These are phyloP conservation scores for Verticillium tricorpus DNA, from an alignment of 2,329 filamentous ascomycete species.

Conservation along the genomic window DNA sequence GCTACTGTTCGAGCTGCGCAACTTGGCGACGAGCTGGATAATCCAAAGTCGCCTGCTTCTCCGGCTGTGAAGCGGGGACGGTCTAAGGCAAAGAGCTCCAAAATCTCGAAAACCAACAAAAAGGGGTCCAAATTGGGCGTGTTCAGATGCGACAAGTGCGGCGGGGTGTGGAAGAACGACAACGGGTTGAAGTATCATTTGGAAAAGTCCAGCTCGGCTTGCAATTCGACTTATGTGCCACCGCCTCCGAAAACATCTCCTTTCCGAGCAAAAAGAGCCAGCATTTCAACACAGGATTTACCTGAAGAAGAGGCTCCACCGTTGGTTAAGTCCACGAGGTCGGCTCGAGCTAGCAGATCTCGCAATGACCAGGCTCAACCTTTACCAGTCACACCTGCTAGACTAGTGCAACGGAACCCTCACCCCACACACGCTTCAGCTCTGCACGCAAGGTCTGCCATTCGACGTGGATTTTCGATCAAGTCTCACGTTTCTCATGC, in stretches of 20 bases:
- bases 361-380: neutral
- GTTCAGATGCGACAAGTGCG: conserved; percentile 49
- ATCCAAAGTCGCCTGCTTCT: neutral
- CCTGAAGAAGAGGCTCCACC: neutral
- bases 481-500: neutral
- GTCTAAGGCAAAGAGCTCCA: neutral
- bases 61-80: neutral
- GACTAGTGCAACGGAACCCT: neutral
- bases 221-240: conserved; percentile 44
- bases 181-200: conserved; percentile 55
- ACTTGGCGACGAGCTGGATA: neutral
- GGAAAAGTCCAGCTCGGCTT: conserved; percentile 47
- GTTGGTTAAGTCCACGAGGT: neutral
- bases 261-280: neutral
- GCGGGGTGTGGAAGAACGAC: conserved; percentile 52
- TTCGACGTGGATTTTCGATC: neutral
- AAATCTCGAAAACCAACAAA: neutral
- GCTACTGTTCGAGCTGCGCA: neutral
- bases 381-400: neutral
- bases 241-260: conserved; percentile 8
- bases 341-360: neutral
- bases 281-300: neutral
- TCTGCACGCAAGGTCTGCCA: neutral
- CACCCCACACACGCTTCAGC: neutral
- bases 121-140: conserved; percentile 18